phyloP scores from a whole-genome alignment of 768 basidiomycete species.

The Rickenella mellea region DNA sequence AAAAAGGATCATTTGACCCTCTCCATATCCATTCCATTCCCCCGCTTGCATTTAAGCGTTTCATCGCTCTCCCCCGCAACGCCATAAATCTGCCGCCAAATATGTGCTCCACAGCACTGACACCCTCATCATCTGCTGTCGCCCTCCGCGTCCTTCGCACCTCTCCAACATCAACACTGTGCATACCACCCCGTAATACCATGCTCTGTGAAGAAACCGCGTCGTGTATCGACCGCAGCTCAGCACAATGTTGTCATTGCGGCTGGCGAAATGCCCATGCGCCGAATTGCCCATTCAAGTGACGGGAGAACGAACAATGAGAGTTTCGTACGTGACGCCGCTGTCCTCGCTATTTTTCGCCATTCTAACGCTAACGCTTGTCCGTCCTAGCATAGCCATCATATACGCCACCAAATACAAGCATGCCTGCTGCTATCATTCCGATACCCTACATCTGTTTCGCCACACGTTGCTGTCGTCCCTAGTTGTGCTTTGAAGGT shows the following conservation, averaged over 20 bases:
- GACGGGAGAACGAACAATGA: slow-evolving; percentile 12
- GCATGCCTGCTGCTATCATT: slow-evolving; percentile 4
- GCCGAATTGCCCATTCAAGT: slow-evolving; percentile 59
- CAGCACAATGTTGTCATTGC: slow-evolving; percentile 75
- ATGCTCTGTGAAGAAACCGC: not conserved
- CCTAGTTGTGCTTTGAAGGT: too few species aligned
- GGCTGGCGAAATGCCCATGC: slow-evolving; percentile 55
- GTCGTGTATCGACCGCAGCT: slow-evolving; percentile 35
- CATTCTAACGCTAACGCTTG: not conserved
- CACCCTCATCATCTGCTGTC: not conserved
- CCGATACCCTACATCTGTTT: slow-evolving; percentile 19
- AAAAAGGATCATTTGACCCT: too few species aligned
- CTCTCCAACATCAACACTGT: not conserved
- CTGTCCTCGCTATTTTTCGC: not conserved
- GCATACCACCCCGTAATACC: not conserved
- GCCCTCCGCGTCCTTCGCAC: not conserved
- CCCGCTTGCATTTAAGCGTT: too few species aligned
- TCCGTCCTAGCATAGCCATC: not conserved
- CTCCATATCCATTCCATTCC: too few species aligned
- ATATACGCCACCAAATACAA: not conserved
- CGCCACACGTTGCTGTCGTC: slow-evolving; percentile 17
- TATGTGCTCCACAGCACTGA: not conserved
- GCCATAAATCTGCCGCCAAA: not conserved
- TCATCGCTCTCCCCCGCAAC: not conserved
- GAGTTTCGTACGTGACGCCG: not conserved